phyloP scores from a whole-genome alignment of 2,329 filamentous ascomycete species.

The Fusarium liriodendri region DNA sequence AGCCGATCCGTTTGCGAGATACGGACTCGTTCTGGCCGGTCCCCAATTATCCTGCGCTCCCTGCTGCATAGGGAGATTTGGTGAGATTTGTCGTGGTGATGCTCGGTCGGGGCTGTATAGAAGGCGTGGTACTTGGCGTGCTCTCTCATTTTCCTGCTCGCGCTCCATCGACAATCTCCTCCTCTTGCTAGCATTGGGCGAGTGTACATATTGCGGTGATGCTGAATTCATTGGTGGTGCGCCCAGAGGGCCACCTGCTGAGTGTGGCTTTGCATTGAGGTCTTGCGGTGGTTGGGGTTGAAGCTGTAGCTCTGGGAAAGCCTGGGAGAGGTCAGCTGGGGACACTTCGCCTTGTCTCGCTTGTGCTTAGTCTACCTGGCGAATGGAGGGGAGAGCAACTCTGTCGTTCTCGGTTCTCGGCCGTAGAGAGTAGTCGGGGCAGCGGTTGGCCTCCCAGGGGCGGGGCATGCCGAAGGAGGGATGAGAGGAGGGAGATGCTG shows the following conservation, averaged over 20 bases:
- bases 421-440: constrained; percentile 49
- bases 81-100: constrained; percentile 51
- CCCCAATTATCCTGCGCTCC: constrained; percentile 51
- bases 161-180: constrained; percentile 58
- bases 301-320: constrained; percentile 58
- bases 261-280: constrained; percentile 44
- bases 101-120: constrained; percentile 53
- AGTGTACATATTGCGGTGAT: constrained; percentile 62
- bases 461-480: constrained; percentile 54
- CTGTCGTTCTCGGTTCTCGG: constrained; percentile 53
- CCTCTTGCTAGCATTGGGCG: constrained; percentile 61
- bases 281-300: constrained; percentile 50
- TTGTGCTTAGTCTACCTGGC: constrained; percentile 55
- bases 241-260: constrained; percentile 50
- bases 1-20: constrained; percentile 43
- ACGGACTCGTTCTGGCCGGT: constrained; percentile 49
- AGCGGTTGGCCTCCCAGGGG: constrained; percentile 53
- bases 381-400: constrained; percentile 63
- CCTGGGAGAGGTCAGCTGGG: constrained; percentile 48
- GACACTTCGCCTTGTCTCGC: neutral
- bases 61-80: constrained; percentile 40
- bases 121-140: constrained; percentile 59
- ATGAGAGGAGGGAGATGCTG: constrained; percentile 56
- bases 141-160: constrained; percentile 52
- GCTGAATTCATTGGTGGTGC: constrained; percentile 46